Evolutionary conservation across 768 basidiomycete species (phyloP), one percentile per base, ranked within the genome.

Genomic region (Hericium erinaceus): DNA sequence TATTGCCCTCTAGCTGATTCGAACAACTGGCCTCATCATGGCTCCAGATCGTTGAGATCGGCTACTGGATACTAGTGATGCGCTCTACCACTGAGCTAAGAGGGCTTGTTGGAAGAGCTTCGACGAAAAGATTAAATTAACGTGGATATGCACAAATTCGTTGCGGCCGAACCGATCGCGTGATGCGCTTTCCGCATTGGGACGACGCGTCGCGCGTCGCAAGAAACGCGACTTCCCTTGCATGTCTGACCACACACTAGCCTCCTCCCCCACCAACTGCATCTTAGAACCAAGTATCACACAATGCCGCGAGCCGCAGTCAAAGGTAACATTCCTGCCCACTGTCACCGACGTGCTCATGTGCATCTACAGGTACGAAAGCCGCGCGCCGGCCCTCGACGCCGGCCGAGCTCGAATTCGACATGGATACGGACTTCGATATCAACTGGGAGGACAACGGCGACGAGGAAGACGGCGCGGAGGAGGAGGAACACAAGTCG

Each of bases 31-130:
- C 72, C 70, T 72, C 49, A 15, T 20, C 18, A 51, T 20, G 69
- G 71, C 72, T 26, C 26, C 26, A 26, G 26, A 4, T 26, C 26
- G 26, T 26, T 26, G 26, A 26, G 26, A 26, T 26, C 26, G 26
- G 26, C 26, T 26, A 26, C 26, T 26, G 26, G 26, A 26, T 74
- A 74, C 73, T 74, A 74, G 73, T 75, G 74, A 74, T 74, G 73
- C 74, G 73, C 74, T 74, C 74, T 75, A 75, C 73, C 73, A 74
- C 74, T 74, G 73, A 75, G 73, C 74, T 73, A 73, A 72, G 28
- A 20, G 44, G 58, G 58, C 16, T 46, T 33, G 33, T 33, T 26
- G 5, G 6, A 33, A 33, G 33, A 7, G 9, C 6, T 8, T 33
- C 1, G 33, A 33, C 24, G 33, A 8, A 33, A 7, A 6, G 7